Conservation (phyloP, 768 basidiomycete genomes). For the Lactifluus subvellereus region DNA sequence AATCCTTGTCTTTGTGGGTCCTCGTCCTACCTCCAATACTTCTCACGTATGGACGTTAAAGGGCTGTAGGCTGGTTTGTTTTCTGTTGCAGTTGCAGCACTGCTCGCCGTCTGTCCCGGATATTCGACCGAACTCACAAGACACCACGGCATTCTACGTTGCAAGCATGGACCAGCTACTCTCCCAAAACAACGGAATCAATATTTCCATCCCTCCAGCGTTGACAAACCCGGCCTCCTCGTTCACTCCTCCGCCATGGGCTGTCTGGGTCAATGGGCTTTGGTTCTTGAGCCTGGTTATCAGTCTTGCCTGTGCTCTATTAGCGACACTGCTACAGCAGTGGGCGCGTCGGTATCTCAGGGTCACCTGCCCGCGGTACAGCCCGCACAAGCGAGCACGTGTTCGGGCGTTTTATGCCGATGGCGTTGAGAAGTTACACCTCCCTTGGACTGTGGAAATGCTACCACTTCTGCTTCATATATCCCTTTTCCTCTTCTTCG, state of each 20-base stretch:
- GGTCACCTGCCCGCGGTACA: constrained; percentile 29
- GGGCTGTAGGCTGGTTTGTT: constrained; percentile 17
- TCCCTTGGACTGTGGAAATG: constrained; percentile 38
- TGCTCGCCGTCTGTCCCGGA: constrained; percentile 10
- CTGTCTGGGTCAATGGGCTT: constrained; percentile 37
- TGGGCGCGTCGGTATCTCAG: constrained; percentile 40
- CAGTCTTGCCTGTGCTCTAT: constrained; percentile 40
- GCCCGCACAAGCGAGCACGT: constrained; percentile 33
- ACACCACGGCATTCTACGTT: neutral
- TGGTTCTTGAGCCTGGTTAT: constrained; percentile 38
- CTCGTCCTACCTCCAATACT: neutral
- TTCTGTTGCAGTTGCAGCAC: constrained; percentile 18
- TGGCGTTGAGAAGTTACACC: constrained; percentile 37
- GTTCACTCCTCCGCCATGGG: constrained; percentile 27
- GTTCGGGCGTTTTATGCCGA: constrained; percentile 36
- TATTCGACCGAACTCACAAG: constrained; percentile 5
- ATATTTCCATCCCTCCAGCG: neutral
- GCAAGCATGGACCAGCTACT: constrained; percentile 9
- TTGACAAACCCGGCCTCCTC: constrained; percentile 5
- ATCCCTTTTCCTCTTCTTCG: constrained; percentile 47
- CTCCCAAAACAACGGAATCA: neutral
- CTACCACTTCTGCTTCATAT: constrained; percentile 46
- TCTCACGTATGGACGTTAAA: neutral
- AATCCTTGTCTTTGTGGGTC: constrained; percentile 16
- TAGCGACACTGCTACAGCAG: constrained; percentile 44